These are phyloP conservation scores for Epichloe festucae DNA, from an alignment of 2,329 filamentous ascomycete genomes.

Conservation along the genomic window DNA sequence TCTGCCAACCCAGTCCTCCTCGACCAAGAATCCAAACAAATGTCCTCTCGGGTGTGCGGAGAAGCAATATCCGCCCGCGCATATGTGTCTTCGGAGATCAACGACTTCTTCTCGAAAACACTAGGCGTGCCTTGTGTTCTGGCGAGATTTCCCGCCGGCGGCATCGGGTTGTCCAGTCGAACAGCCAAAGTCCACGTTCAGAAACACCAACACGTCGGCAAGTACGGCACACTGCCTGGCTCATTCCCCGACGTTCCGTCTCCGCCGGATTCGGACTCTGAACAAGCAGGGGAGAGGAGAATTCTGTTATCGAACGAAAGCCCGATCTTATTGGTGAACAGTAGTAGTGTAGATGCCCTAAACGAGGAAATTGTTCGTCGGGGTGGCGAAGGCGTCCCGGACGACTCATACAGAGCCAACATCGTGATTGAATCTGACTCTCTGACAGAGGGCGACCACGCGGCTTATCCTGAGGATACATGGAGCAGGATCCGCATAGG, in stretches of 20 bases:
- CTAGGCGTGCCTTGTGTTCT: slow-evolving; percentile 72
- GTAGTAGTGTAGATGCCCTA: slow-evolving; percentile 63
- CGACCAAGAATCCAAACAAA: slow-evolving; percentile 24
- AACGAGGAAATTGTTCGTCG: slow-evolving; percentile 56
- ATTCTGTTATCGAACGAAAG: slow-evolving; percentile 88
- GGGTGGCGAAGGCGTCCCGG: slow-evolving; percentile 51
- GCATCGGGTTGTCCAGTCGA: slow-evolving; percentile 44
- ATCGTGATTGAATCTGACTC: slow-evolving; percentile 49
- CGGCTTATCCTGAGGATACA: slow-evolving; percentile 63
- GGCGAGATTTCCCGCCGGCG: slow-evolving; percentile 62
- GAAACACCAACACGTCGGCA: slow-evolving; percentile 33
- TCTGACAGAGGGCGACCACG: slow-evolving; percentile 26
- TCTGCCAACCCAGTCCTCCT: slow-evolving; percentile 53
- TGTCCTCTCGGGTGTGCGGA: slow-evolving; percentile 64
- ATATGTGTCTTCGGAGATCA: slow-evolving; percentile 54
- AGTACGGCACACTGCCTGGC: slow-evolving; percentile 29
- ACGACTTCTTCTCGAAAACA: slow-evolving; percentile 62
- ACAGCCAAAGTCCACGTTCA: slow-evolving; percentile 61
- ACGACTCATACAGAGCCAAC: slow-evolving; percentile 78
- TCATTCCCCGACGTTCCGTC: slow-evolving; percentile 41
- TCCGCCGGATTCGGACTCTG: slow-evolving; percentile 44
- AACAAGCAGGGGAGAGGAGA: slow-evolving; percentile 28
- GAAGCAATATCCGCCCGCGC: slow-evolving; percentile 59
- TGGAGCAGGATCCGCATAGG: slow-evolving; percentile 63
- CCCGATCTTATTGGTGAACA: slow-evolving; percentile 74